These are phyloP conservation scores for Chamaecrista fasciculata DNA, from an alignment of 306 rosid species.

Conservation along the genomic window DNA sequence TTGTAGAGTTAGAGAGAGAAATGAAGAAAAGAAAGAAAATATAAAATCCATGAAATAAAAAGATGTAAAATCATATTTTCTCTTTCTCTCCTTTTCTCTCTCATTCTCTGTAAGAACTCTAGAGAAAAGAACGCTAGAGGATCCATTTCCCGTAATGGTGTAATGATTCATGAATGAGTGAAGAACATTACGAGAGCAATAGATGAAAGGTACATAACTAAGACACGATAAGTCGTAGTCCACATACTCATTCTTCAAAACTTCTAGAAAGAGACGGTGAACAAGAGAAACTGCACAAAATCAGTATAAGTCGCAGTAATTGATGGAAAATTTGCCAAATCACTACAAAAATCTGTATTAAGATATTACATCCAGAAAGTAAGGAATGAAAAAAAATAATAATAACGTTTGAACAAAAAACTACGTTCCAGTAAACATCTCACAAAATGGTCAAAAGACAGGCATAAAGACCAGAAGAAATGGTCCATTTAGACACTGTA, in stretches of 20 bases:
- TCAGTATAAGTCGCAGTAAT: not conserved
- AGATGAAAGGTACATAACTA: too few species aligned
- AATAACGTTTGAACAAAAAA: slow-evolving; percentile 5
- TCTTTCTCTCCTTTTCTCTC: too few species aligned
- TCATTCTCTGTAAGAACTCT: too few species aligned
- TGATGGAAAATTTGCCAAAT: slow-evolving; percentile 16
- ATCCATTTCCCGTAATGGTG: too few species aligned
- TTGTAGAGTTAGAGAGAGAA: too few species aligned
- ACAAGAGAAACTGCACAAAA: not conserved
- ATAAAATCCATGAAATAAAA: too few species aligned
- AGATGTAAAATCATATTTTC: too few species aligned
- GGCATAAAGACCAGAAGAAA: slow-evolving; percentile 23
- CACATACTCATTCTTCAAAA: slow-evolving; percentile 17
- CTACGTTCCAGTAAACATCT: slow-evolving; percentile 8
- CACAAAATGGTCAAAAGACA: slow-evolving; percentile 15
- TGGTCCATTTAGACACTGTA: slow-evolving; percentile 51
- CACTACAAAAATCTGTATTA: slow-evolving; percentile 7
- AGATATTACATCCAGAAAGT: slow-evolving; percentile 25
- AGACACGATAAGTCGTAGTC: not conserved
- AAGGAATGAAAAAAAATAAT: not conserved
- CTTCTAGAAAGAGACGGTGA: not conserved
- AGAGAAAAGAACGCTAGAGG: too few species aligned
- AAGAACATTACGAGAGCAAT: too few species aligned
- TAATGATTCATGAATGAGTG: too few species aligned
- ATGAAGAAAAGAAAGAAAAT: too few species aligned